Conservation (phyloP, 116 monocot genomes). For the Cymodocea nodosa region DNA sequence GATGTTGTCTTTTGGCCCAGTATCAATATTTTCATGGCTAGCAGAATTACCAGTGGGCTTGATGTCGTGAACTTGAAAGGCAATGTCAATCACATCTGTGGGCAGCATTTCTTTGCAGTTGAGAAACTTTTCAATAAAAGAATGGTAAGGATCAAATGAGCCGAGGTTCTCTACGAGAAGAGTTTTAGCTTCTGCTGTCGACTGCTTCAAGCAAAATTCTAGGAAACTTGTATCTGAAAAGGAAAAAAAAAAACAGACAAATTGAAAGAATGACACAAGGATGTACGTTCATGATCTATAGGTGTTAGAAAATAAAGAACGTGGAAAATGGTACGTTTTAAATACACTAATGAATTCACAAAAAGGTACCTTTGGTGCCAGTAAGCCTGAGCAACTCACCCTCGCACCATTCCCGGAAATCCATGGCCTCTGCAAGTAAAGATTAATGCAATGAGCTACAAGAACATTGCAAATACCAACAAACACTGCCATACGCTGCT, state of each 20-base stretch:
- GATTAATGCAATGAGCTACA: neutral
- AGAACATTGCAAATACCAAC: neutral
- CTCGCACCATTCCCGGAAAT: conserved; percentile 92
- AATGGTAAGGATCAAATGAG: conserved; percentile 53
- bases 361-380: conserved; percentile 56
- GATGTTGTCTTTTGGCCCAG: neutral
- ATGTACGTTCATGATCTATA: too few relatives aligned
- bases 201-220: conserved; percentile 82
- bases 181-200: conserved; percentile 59
- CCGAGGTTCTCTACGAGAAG: conserved; percentile 80
- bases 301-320: too few relatives aligned
- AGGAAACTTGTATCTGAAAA: conserved; percentile 73
- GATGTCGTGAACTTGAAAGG: conserved; percentile 33
- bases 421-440: conserved; percentile 59
- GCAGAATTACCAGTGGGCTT: neutral
- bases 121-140: conserved; percentile 87
- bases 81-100: conserved; percentile 62
- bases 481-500: neutral
- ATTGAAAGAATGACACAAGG: neutral
- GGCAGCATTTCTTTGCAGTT: conserved; percentile 82
- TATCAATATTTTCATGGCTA: conserved; percentile 1
- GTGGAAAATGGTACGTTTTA: too few relatives aligned
- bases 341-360: neutral
- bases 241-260: neutral
- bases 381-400: conserved; percentile 65